These are phyloP conservation scores for Turritis glabra DNA, from an alignment of 345 rosid genomes.

Conservation along the genomic window DNA sequence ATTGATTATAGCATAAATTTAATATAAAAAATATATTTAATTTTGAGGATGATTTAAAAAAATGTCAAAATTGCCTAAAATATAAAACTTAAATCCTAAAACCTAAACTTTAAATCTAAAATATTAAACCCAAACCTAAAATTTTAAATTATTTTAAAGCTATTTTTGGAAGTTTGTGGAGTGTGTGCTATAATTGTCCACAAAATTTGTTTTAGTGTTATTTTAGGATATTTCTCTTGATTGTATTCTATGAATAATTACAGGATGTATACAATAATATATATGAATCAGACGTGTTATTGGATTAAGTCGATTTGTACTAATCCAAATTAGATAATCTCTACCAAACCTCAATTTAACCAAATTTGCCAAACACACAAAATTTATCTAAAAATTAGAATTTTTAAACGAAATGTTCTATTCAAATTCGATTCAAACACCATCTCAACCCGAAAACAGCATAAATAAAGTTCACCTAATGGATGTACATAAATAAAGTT, in stretches of 20 bases:
- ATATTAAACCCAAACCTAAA: too few relatives aligned
- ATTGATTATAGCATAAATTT: too few relatives aligned
- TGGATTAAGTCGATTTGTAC: neutral
- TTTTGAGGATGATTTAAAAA: too few relatives aligned
- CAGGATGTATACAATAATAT: neutral
- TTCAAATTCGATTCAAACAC: conserved; percentile 20
- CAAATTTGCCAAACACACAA: neutral
- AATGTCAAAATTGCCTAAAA: too few relatives aligned
- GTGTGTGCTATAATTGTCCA: too few relatives aligned
- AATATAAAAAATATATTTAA: too few relatives aligned
- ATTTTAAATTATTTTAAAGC: too few relatives aligned
- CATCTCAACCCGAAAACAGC: neutral
- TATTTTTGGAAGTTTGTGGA: too few relatives aligned
- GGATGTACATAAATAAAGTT: conserved; percentile 8
- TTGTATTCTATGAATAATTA: neutral
- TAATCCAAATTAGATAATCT: neutral
- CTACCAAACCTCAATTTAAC: neutral
- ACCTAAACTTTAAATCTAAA: too few relatives aligned
- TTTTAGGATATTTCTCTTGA: too few relatives aligned
- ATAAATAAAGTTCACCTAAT: neutral
- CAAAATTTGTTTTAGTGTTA: too few relatives aligned
- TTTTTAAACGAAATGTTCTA: neutral
- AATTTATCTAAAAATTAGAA: neutral
- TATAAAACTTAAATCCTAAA: too few relatives aligned
- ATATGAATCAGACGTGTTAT: neutral